Percentiles rank a stretch among this genome's conserved stretches.
These are phyloP conservation scores for Solanum corneliomulleri DNA, from an alignment of 257 asterid species.

Conservation along the genomic window DNA sequence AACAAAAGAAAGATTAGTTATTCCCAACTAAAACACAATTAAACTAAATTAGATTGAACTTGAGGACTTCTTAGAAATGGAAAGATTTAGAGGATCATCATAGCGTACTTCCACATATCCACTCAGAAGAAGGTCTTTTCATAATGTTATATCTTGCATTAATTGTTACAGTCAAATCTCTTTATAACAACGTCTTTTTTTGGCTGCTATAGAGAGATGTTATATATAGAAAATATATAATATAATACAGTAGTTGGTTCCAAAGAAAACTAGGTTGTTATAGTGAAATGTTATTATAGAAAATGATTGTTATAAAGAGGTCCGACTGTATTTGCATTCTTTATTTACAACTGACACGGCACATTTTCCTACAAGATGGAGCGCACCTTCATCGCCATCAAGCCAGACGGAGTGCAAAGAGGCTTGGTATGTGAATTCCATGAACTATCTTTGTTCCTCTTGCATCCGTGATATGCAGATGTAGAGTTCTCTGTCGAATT, in stretches of 20 bases:
- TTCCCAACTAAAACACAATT: neutral
- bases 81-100: too few relatives aligned
- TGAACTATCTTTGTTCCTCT: neutral
- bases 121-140: too few relatives aligned
- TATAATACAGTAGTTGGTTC: neutral
- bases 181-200: neutral
- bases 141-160: neutral
- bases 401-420: constrained; percentile 99
- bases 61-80: neutral
- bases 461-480: neutral
- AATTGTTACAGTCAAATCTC: neutral
- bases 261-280: neutral
- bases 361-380: constrained; percentile 43
- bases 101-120: too few relatives aligned
- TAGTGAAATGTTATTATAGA: neutral
- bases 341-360: neutral
- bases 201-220: neutral
- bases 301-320: neutral
- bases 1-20: neutral
- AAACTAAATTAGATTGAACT: neutral
- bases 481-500: neutral
- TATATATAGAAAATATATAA: neutral
- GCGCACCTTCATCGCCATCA: constrained; percentile 91
- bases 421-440: constrained; percentile 39
- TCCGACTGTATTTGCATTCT: neutral